phyloP scores from a whole-genome alignment of 805 yeast genomes.

The Yarrowia porcina region DNA sequence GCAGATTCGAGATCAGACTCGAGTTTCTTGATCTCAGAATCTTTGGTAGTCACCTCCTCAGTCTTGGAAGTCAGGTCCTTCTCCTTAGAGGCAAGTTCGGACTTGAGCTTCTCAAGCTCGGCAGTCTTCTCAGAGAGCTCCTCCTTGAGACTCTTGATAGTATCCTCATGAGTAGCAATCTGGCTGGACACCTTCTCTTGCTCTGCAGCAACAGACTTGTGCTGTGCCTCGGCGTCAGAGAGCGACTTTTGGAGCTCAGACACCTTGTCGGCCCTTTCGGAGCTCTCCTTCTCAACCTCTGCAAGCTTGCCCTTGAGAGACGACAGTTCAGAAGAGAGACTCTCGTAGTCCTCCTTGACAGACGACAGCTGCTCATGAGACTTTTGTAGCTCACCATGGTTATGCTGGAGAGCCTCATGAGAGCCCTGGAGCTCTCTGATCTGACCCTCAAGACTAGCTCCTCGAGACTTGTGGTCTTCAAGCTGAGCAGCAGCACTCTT shows the following conservation, averaged over 20 bases:
- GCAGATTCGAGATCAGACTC: conserved; percentile 28
- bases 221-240: not conserved
- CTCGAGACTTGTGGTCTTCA: conserved; percentile 32
- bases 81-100: not conserved
- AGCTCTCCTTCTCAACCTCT: conserved; percentile 1
- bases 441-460: conserved; percentile 3
- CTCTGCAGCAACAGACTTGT: conserved; percentile 6
- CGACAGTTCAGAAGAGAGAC: conserved; percentile 28
- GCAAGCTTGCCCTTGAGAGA: conserved; percentile 33
- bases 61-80: conserved; percentile 9
- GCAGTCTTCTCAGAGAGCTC: not conserved
- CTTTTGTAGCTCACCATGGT: not conserved
- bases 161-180: conserved; percentile 1
- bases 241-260: conserved; percentile 11
- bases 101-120: not conserved
- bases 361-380: conserved; percentile 24
- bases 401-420: not conserved
- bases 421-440: conserved; percentile 6
- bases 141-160: not conserved
- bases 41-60: conserved; percentile 38
- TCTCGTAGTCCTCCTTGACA: conserved; percentile 28
- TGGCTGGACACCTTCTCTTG: not conserved
- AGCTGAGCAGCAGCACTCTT: conserved; percentile 43
- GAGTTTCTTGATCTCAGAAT: conserved; percentile 44
- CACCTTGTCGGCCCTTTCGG: not conserved